These are phyloP conservation scores for Mycena metata DNA, from an alignment of 768 basidiomycete species.

Conservation along the genomic window DNA sequence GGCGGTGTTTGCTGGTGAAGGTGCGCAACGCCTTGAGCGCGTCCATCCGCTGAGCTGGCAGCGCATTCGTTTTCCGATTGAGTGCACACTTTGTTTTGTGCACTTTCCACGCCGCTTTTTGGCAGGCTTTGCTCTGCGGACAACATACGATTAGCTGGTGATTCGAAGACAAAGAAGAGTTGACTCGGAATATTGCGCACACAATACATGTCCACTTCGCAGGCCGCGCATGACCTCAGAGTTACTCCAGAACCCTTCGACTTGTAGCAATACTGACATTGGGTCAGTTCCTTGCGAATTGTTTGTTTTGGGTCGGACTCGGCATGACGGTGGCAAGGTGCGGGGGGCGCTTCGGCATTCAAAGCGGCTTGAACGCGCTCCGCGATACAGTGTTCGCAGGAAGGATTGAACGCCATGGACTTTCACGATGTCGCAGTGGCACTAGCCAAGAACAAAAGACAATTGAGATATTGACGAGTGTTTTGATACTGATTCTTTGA, in stretches of 20 bases:
- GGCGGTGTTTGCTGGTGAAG: slow-evolving; percentile 20
- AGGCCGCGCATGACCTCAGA: slow-evolving; percentile 3
- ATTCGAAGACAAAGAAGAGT: background rate
- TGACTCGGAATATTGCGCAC: background rate
- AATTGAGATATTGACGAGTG: no score
- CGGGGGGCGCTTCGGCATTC: slow-evolving; percentile 1
- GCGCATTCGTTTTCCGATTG: background rate
- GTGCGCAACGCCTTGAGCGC: slow-evolving; percentile 2
- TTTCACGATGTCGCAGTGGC: no score
- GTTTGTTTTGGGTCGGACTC: slow-evolving; percentile 10
- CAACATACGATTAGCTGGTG: background rate
- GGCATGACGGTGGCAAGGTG: slow-evolving; percentile 10
- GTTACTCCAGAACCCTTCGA: slow-evolving; percentile 1
- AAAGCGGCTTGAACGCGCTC: background rate
- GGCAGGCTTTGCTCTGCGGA: slow-evolving; percentile 18
- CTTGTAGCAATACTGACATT: slow-evolving; percentile 20
- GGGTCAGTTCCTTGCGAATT: slow-evolving; percentile 1
- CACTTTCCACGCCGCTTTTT: slow-evolving; percentile 11
- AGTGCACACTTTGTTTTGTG: slow-evolving; percentile 15
- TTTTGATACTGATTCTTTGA: no score
- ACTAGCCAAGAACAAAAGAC: no score
- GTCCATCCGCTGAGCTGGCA: background rate
- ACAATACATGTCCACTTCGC: slow-evolving; percentile 7
- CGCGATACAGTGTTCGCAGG: background rate
- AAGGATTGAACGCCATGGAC: background rate